Conservation (phyloP, 345 rosid genomes). For the Populus alba region DNA sequence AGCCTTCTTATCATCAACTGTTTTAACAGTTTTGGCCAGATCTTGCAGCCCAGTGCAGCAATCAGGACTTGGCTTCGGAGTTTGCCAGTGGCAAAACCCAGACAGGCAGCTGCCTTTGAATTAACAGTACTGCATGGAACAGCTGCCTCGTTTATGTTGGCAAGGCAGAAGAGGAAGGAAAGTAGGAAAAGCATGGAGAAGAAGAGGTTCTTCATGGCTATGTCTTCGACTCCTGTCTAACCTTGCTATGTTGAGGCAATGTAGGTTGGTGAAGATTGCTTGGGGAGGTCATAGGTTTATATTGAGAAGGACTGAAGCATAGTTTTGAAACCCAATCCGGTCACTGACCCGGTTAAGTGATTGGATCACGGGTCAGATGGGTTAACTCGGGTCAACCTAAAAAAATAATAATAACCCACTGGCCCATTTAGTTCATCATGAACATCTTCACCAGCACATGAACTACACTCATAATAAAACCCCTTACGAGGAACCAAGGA, state of each 20-base stretch:
- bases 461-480: too few species aligned
- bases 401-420: too few species aligned
- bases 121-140: constrained; percentile 21
- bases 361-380: too few species aligned
- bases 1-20: constrained; percentile 34
- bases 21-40: constrained; percentile 22
- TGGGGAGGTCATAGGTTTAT: background rate
- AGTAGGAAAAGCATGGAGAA: constrained; percentile 9
- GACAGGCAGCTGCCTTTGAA: constrained; percentile 28
- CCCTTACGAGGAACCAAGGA: too few species aligned
- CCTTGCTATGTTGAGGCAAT: background rate
- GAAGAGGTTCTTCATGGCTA: constrained; percentile 19
- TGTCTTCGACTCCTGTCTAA: too few species aligned
- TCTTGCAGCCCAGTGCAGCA: constrained; percentile 35
- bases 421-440: too few species aligned
- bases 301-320: background rate
- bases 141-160: constrained; percentile 12
- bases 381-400: too few species aligned
- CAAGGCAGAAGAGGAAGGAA: constrained; percentile 16
- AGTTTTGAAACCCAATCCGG: too few species aligned
- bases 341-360: too few species aligned
- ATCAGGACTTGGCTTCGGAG: background rate
- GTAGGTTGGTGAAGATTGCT: background rate
- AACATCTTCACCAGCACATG: too few species aligned
- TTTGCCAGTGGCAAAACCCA: constrained; percentile 32